Evolutionary conservation across 73 alveolate genomes (phyloP), one percentile per base, ranked within the genome.

Genomic region (Paramecium pentaurelia): DNA sequence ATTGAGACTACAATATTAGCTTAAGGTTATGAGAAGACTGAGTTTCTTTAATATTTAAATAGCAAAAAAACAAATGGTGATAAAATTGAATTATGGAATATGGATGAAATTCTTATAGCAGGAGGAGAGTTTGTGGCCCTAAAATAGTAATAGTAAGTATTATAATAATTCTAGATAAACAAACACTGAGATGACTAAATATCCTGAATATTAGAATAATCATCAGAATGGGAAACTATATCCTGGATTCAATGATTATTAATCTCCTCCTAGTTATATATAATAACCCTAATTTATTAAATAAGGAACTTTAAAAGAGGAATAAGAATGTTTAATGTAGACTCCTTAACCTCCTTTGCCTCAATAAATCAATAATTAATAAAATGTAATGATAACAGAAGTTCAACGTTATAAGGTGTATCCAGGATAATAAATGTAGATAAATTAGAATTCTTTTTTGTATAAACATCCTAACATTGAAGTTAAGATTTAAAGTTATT

Each of bases 1-100:
- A 64, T 64, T 64, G 84, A 64, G 47, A 64, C 84, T 32, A 64
- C 84, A 32, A 64, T 64, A 32, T 34, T 28, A 64, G 84, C 70
- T 0, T 14, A 75, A 38, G 88, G 88, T 30, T 75, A 5, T 12
- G 44, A 75, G 0, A 42, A 36, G 11, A 1, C n/a, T 6, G 58
- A 75, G 88, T 75, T 75, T 38, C 9, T 75, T 6, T 10, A 36
- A 10, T 75, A 36, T 75, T 20, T 75, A 16, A 75, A 75, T 30
- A 36, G 59, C 16, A 75, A 75, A 10, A 75, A 75, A 75, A 38
- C 91, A 80, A 80, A 80, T 44, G 91, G 91, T 80, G 91, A 80
- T 45, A 27, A 80, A 16, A 30, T 80, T 25, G 45, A 42, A 20
- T 80, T 80, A 27, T 80, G 91, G 91, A 80, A 47, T 25, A 80